These are phyloP conservation scores for Rhizopogon salebrosus DNA, from an alignment of 768 basidiomycete genomes.

Conservation along the genomic window DNA sequence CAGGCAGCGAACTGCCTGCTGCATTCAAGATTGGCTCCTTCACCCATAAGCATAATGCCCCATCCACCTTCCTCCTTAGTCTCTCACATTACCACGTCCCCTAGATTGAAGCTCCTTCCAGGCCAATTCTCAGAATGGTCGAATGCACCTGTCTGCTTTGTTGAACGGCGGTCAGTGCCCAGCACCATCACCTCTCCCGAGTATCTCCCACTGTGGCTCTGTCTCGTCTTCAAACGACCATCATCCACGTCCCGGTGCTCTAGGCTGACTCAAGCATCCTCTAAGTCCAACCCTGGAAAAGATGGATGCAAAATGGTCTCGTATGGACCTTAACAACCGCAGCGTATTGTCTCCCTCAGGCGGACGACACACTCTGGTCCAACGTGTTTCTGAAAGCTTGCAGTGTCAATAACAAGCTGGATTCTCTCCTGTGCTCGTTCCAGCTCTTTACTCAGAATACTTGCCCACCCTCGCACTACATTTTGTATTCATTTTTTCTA, in stretches of 20 bases:
- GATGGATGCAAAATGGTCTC: slow-evolving; percentile 54
- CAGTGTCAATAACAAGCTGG: too few relatives aligned
- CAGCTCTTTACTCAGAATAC: too few relatives aligned
- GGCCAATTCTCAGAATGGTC: slow-evolving; percentile 25
- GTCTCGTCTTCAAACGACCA: slow-evolving; percentile 55
- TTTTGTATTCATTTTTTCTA: too few relatives aligned
- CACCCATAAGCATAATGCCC: slow-evolving; percentile 58
- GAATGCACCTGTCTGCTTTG: slow-evolving; percentile 48
- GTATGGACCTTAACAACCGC: slow-evolving; percentile 50
- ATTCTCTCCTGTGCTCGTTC: too few relatives aligned
- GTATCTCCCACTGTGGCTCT: slow-evolving; percentile 55
- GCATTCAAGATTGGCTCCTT: slow-evolving; percentile 33
- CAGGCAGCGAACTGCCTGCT: slow-evolving; percentile 30
- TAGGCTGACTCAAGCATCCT: slow-evolving; percentile 55
- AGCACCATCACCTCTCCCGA: slow-evolving; percentile 43
- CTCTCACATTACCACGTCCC: slow-evolving; percentile 43
- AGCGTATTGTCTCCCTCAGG: slow-evolving; percentile 45
- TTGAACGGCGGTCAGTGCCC: slow-evolving; percentile 51
- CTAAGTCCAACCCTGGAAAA: slow-evolving; percentile 67
- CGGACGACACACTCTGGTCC: slow-evolving; percentile 50
- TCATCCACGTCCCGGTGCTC: slow-evolving; percentile 50
- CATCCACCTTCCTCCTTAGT: slow-evolving; percentile 67
- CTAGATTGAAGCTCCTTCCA: slow-evolving; percentile 21
- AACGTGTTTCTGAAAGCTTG: too few relatives aligned
- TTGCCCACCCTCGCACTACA: too few relatives aligned